phyloP scores from a whole-genome alignment of 345 rosid genomes.

The Mangifera indica region DNA sequence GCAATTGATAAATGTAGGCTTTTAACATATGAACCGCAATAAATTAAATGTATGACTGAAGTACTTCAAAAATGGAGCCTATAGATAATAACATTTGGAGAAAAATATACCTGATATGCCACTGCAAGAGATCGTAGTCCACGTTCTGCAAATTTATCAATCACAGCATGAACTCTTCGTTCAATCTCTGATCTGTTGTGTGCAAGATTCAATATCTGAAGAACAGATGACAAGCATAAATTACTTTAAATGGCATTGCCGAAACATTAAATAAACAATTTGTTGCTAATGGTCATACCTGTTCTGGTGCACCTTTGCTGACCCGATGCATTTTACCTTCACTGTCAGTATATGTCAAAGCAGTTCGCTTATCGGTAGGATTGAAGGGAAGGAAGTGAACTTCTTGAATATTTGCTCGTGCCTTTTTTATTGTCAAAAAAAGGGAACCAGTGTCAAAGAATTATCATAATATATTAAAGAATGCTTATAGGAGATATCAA shows the following conservation, averaged over 20 bases:
- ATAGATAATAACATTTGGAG: background rate
- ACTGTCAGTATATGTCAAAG: constrained; percentile 50
- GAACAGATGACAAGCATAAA: constrained; percentile 7
- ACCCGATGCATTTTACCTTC: constrained; percentile 59
- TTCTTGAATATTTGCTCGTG: constrained; percentile 60
- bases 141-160: constrained; percentile 56
- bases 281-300: constrained; percentile 32
- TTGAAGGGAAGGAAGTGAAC: constrained; percentile 65
- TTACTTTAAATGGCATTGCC: constrained; percentile 14
- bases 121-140: constrained; percentile 67
- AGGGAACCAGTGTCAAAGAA: constrained; percentile 17
- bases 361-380: constrained; percentile 65
- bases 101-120: constrained; percentile 48
- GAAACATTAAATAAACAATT: constrained; percentile 6
- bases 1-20: constrained; percentile 9
- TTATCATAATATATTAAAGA: background rate
- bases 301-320: constrained; percentile 74
- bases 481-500: background rate
- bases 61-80: background rate
- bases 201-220: constrained; percentile 51
- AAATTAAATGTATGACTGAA: background rate
- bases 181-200: constrained; percentile 56
- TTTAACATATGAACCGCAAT: background rate
- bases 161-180: constrained; percentile 55
- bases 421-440: constrained; percentile 32